These are phyloP conservation scores for Aspergillus terreus DNA, from an alignment of 2,329 filamentous ascomycete genomes.

Conservation along the genomic window DNA sequence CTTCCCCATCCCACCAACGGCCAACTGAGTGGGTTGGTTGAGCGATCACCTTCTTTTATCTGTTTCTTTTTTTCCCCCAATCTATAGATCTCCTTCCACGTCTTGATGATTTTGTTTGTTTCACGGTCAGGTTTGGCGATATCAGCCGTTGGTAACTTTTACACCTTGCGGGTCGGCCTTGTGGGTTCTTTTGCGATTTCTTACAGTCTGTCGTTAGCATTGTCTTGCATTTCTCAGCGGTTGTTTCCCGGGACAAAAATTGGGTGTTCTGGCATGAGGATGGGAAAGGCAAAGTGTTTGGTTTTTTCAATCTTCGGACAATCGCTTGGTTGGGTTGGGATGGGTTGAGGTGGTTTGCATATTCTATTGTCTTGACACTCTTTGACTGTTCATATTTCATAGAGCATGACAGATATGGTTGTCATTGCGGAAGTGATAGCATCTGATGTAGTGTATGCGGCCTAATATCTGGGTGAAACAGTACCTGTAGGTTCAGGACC, in stretches of 20 bases:
- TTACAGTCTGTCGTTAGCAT: slow-evolving; percentile 12
- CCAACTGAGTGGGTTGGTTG: slow-evolving; percentile 7
- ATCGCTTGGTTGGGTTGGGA: not conserved
- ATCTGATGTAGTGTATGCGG: too few species aligned
- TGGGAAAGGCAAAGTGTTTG: slow-evolving; percentile 14
- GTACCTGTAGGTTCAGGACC: slow-evolving; percentile 6
- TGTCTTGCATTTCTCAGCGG: slow-evolving; percentile 24
- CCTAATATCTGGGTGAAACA: too few species aligned
- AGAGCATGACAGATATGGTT: not conserved
- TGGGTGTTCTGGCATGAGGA: slow-evolving; percentile 16
- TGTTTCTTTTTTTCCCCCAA: slow-evolving; percentile 6
- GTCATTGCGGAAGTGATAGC: too few species aligned
- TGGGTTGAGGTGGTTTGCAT: not conserved
- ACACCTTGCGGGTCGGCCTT: not conserved
- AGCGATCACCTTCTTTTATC: slow-evolving; percentile 4
- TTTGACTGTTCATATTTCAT: not conserved
- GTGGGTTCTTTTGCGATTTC: not conserved
- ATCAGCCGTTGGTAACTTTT: not conserved
- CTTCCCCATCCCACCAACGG: slow-evolving; percentile 14
- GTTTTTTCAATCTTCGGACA: slow-evolving; percentile 4
- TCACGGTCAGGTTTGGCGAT: slow-evolving; percentile 6
- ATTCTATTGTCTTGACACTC: not conserved
- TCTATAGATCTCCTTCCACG: slow-evolving; percentile 19
- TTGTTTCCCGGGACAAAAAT: slow-evolving; percentile 17
- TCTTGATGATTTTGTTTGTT: slow-evolving; percentile 23